Percentiles rank a stretch among this genome's conserved stretches.
phyloP scores from a whole-genome alignment of 2,329 filamentous ascomycete species.

The Sporothrix sp. region DNA sequence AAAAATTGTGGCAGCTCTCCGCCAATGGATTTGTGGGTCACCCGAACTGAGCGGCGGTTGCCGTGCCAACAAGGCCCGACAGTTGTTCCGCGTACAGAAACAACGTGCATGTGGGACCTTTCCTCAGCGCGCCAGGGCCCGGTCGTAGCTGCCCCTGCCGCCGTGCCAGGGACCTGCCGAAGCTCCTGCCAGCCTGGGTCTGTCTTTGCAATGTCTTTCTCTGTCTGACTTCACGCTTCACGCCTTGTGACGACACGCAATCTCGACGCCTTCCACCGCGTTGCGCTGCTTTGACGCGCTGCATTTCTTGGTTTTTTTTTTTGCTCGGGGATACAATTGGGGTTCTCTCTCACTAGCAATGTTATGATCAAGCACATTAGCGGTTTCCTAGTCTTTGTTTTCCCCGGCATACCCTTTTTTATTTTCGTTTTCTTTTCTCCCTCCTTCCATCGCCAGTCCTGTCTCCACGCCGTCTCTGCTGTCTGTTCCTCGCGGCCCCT shows the following conservation, averaged over 20 bases:
- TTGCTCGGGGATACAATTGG: slow-evolving; percentile 21
- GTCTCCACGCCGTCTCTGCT: slow-evolving; percentile 9
- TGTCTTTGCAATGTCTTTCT: background rate
- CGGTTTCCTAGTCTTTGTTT: slow-evolving; percentile 22
- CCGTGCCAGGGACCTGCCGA: background rate
- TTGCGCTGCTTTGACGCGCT: slow-evolving; percentile 5
- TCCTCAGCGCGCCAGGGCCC: background rate
- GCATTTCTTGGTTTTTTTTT: slow-evolving; percentile 15
- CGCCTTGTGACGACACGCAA: background rate
- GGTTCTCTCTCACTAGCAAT: slow-evolving; percentile 19
- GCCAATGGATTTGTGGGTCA: slow-evolving; percentile 6
- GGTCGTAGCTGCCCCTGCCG: background rate
- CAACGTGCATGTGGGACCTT: slow-evolving; percentile 5
- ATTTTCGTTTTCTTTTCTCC: slow-evolving; percentile 18
- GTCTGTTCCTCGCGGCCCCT: background rate
- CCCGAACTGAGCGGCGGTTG: slow-evolving; percentile 2
- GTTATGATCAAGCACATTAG: slow-evolving; percentile 27
- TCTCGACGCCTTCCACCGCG: background rate
- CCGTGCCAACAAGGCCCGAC: slow-evolving; percentile 17
- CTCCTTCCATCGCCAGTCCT: too few species aligned
- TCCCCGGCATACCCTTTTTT: background rate
- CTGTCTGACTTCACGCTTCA: slow-evolving; percentile 2
- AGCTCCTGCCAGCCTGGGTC: background rate
- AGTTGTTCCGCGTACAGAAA: slow-evolving; percentile 12
- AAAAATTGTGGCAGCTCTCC: slow-evolving; percentile 6